Base-by-base conservation (phyloP, 129 eudicot species). In the Centella asiatica region DNA sequence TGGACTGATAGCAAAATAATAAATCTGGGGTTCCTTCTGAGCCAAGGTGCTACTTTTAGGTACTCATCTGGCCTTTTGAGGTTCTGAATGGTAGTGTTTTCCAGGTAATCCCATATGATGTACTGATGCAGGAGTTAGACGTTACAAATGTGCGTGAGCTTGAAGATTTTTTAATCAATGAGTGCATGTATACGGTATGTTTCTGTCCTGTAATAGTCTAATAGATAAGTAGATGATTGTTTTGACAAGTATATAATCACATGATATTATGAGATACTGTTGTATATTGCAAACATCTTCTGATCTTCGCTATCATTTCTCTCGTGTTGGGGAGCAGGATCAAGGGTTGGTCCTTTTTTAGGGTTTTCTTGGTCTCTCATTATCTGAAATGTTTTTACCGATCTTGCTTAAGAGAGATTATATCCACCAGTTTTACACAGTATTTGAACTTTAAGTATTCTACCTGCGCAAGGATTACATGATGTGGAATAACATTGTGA, bases 101-200 rank as follows among this genome's bases (percentile, higher is more conserved):
- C n/a, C 68, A 90, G 97, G 93, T 86, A 44, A 87, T 90, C 46
- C 84, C 93, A 2, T 90, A 90, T 79, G 97, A 86, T 56, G 69
- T 76, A 68, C 72, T 90, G 62, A 86, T 90, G 85, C 83, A 72
- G 62, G 95, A 90, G 80, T 74, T 90, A 82, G 95, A 90, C 64
- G 87, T 90, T 29, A 65, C 79, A 49, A 90, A 86, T 83, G 97
- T 90, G 10, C 95, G 90, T 12, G 95, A 86, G 71, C 89, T 90
- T 63, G 97, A 90, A 79, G 95, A 90, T 75, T 90, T 90, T 64
- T 89, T 90, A 28, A 90, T 90, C 48, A 90, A 87, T 19, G 89
- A 90, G 89, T 90, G 97, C 83, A 90, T 90, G 95, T 90, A 90
- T 73, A 90, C 84, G 97, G 97, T 90, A 83, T 45, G 97, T 85